These are phyloP conservation scores for Cyanidiococcus yangmingshanensis DNA, from an alignment of 23 red algal species.

Conservation along the genomic window DNA sequence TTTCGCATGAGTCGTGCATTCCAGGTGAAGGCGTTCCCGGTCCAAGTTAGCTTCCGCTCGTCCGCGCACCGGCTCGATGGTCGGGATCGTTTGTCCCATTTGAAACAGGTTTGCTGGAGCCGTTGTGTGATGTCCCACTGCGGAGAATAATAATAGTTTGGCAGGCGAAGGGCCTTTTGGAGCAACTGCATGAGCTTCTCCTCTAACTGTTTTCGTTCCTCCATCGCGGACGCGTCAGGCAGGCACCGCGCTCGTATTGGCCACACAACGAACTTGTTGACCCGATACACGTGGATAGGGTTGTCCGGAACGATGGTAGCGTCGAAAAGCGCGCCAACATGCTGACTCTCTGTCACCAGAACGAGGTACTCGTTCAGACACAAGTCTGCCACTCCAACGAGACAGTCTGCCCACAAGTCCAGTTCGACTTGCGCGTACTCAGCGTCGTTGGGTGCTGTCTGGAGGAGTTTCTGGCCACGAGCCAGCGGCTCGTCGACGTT, in stretches of 20 bases:
- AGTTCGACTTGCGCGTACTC: background rate
- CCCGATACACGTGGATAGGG: background rate
- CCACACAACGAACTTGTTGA: background rate
- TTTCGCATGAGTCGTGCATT: background rate
- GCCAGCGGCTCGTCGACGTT: background rate
- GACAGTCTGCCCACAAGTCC: background rate
- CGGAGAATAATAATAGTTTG: background rate
- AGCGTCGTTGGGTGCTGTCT: background rate
- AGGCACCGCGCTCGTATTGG: slow-evolving; percentile 2
- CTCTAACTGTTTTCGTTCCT: too few species aligned
- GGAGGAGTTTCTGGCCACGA: background rate
- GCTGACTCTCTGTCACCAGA: background rate
- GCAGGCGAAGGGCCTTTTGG: background rate
- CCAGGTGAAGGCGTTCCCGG: slow-evolving; percentile 1
- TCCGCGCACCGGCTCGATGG: background rate
- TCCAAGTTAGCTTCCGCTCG: background rate
- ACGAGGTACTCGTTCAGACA: slow-evolving; percentile 16
- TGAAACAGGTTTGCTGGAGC: background rate
- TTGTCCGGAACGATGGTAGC: background rate
- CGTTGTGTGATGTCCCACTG: background rate
- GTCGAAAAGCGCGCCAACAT: background rate
- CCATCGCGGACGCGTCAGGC: too few species aligned
- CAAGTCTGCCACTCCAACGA: background rate
- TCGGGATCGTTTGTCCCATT: background rate
- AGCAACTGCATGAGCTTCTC: background rate